These are phyloP conservation scores for Sugiyamaella sp. DNA, from an alignment of 1,139 yeast species.

Conservation along the genomic window DNA sequence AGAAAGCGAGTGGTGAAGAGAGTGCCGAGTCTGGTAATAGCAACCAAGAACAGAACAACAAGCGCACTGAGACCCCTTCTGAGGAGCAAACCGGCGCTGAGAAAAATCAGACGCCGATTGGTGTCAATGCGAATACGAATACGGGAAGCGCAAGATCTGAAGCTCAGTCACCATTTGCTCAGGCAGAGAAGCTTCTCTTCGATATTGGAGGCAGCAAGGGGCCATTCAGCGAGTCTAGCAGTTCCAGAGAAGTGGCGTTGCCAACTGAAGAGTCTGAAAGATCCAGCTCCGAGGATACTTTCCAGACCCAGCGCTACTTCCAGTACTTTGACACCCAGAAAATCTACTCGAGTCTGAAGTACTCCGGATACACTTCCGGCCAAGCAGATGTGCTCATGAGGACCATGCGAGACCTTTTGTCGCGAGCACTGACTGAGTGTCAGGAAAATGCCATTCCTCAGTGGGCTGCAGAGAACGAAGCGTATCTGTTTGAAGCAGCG, in stretches of 20 bases:
- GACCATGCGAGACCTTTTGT: slow-evolving; percentile 43
- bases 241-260: slow-evolving; percentile 2
- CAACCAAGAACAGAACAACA: too few species aligned
- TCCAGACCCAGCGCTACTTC: slow-evolving; percentile 27
- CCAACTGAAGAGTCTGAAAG: slow-evolving; percentile 3
- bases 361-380: slow-evolving; percentile 45
- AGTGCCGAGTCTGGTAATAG: too few species aligned
- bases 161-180: too few species aligned
- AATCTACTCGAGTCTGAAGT: slow-evolving; percentile 41
- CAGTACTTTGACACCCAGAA: slow-evolving; percentile 47
- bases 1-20: too few species aligned
- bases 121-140: too few species aligned
- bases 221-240: slow-evolving; percentile 1
- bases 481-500: slow-evolving; percentile 89
- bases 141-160: too few species aligned
- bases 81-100: too few species aligned
- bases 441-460: slow-evolving; percentile 62
- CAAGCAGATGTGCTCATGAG: slow-evolving; percentile 47
- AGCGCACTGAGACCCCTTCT: too few species aligned
- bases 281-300: slow-evolving; percentile 16
- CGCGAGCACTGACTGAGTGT: slow-evolving; percentile 55
- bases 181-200: neutral
- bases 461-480: slow-evolving; percentile 80
- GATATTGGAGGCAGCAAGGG: neutral
- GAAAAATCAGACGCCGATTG: too few species aligned